Percentiles rank a stretch among this genome's conserved stretches.
Conservation (phyloP, 2,329 filamentous ascomycete genomes). For the Neofusicoccum umdonicola region DNA sequence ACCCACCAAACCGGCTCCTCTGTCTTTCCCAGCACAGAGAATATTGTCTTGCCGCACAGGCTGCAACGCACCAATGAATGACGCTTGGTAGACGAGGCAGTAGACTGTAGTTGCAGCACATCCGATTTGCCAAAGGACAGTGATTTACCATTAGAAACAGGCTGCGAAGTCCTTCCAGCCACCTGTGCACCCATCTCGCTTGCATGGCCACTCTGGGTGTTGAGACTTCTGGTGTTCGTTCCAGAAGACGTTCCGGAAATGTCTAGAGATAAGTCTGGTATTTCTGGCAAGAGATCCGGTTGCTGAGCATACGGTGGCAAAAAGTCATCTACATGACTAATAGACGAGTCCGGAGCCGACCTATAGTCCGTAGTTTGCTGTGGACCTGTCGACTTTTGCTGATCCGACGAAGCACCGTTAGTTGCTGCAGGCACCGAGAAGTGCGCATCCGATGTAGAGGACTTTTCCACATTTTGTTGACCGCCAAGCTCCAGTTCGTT, state of each 20-base stretch:
- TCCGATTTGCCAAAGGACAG: no score
- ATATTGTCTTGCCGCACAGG: not conserved
- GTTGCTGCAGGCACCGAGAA: not conserved
- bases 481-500: not conserved
- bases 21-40: not conserved
- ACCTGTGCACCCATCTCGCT: no score
- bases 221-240: not conserved
- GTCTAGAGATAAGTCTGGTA: not conserved
- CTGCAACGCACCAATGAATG: not conserved
- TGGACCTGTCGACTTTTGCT: not conserved
- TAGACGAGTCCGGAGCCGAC: not conserved
- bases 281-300: not conserved
- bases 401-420: no score
- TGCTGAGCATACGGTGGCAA: not conserved
- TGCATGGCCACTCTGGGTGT: not conserved
- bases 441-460: not conserved
- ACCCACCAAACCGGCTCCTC: not conserved
- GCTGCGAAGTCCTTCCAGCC: not conserved
- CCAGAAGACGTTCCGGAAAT: not conserved
- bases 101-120: no score
- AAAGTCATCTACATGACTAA: not conserved
- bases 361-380: not conserved
- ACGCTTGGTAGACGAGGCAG: not conserved
- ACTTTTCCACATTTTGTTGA: not conserved
- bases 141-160: not conserved